A percentile compares a stretch with the other conserved stretches of the same genome.
Evolutionary conservation across 1,284 basidiomycete species (phyloP).

Genomic region (Heterobasidion occidentale): DNA sequence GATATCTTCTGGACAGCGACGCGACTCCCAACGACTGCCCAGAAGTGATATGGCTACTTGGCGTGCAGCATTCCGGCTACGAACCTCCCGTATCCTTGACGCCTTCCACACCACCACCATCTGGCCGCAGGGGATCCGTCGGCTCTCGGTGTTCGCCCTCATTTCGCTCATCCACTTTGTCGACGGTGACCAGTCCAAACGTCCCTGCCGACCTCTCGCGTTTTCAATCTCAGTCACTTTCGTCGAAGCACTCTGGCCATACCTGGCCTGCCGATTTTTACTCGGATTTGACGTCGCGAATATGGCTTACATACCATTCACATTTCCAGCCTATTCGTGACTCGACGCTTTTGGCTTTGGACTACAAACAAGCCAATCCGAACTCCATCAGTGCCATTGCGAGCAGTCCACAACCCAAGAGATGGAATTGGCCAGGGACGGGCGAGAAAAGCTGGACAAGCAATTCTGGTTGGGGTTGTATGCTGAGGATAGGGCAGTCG

Average conservation of each 20-base stretch:
- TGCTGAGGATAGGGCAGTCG: conserved; percentile 93
- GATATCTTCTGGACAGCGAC: conserved; percentile 81
- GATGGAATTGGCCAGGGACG: conserved; percentile 41
- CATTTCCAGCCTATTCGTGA: conserved; percentile 82
- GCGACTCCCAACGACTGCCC: conserved; percentile 71
- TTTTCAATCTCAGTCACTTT: conserved; percentile 27
- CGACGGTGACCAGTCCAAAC: conserved; percentile 23
- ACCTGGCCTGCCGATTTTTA: conserved; percentile 81
- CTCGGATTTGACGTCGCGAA: conserved; percentile 79
- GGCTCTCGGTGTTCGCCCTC: conserved; percentile 30
- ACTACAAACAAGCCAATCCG: conserved; percentile 19
- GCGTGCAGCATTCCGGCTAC: conserved; percentile 70
- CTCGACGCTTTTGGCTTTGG: conserved; percentile 48
- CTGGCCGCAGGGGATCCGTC: conserved; percentile 26
- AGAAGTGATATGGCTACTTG: conserved; percentile 81
- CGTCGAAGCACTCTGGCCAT: conserved; percentile 10
- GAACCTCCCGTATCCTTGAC: conserved; percentile 37
- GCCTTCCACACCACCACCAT: conserved; percentile 20
- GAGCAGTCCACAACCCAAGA: conserved; percentile 30
- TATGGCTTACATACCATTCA: conserved; percentile 92
- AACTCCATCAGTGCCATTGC: conserved; percentile 14
- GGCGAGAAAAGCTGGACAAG: conserved; percentile 81
- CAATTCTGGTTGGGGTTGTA: conserved; percentile 97
- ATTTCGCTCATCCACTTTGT: conserved; percentile 44
- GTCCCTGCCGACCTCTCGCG: conserved; percentile 18